Conservation (phyloP, 2,329 filamentous ascomycete genomes). For the Cytospora piceae region DNA sequence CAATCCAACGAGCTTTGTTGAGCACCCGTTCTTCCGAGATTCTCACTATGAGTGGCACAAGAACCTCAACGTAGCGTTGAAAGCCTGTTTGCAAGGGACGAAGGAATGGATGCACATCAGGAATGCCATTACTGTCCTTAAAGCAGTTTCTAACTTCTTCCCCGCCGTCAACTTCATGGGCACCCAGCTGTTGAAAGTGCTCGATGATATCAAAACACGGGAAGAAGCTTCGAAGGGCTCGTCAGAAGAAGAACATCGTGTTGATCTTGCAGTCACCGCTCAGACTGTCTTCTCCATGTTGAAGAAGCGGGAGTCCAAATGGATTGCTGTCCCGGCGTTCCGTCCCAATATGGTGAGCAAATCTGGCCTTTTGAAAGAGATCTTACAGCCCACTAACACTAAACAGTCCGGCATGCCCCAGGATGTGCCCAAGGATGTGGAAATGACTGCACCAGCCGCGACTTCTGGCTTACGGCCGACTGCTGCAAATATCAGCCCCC, state of each 20-base stretch:
- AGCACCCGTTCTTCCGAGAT: conserved; percentile 84
- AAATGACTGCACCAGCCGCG: conserved; percentile 36
- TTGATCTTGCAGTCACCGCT: conserved; percentile 76
- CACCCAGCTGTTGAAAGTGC: conserved; percentile 63
- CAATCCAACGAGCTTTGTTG: conserved; percentile 71
- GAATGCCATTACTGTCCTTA: conserved; percentile 90
- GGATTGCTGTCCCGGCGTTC: conserved; percentile 78
- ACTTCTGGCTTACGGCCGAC: conserved; percentile 57
- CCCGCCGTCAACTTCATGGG: conserved; percentile 91
- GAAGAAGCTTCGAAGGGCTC: conserved; percentile 55
- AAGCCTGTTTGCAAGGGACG: conserved; percentile 76
- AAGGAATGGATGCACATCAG: conserved; percentile 95
- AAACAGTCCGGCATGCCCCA: conserved; percentile 46
- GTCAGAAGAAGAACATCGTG: conserved; percentile 58
- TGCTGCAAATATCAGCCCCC: conserved; percentile 68
- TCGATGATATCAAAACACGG: conserved; percentile 68
- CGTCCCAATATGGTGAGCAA: conserved; percentile 62
- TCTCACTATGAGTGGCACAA: conserved; percentile 90
- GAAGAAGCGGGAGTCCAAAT: conserved; percentile 67
- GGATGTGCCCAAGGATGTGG: conserved; percentile 45
- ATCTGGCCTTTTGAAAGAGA: conserved; percentile 23
- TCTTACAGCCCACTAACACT: conserved; percentile 40
- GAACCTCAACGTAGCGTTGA: conserved; percentile 77
- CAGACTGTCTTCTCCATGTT: conserved; percentile 73
- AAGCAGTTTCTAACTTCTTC: conserved; percentile 79